Evolutionary conservation across 1,284 basidiomycete genomes (phyloP).

Genomic region (Cryptococcus amylolentus): DNA sequence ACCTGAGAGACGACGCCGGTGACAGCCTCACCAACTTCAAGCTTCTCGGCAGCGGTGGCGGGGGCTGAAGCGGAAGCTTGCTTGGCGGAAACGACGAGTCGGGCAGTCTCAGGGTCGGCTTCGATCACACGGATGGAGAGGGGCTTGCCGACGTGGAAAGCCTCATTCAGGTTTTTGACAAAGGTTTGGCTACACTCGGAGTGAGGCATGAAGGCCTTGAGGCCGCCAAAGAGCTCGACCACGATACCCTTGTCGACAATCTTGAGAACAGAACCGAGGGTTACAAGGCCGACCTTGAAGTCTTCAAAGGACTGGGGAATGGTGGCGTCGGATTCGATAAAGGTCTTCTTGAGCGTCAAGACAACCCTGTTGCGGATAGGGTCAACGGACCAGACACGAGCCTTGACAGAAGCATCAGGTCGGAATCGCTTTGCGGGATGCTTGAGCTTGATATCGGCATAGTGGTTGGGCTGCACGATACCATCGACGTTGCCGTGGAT

Average conservation of each 20-base stretch:
- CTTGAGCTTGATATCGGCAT: conserved; percentile 87
- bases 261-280: conserved; percentile 80
- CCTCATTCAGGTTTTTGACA: conserved; percentile 62
- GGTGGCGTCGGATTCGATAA: conserved; percentile 75
- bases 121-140: conserved; percentile 80
- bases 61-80: conserved; percentile 62
- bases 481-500: conserved; percentile 84
- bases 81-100: conserved; percentile 80
- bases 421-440: conserved; percentile 92
- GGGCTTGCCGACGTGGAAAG: conserved; percentile 75
- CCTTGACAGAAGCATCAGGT: conserved; percentile 76
- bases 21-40: conserved; percentile 73
- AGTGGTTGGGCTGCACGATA: conserved; percentile 91
- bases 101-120: conserved; percentile 61
- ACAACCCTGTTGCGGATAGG: conserved; percentile 74
- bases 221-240: conserved; percentile 85
- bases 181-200: conserved; percentile 73
- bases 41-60: conserved; percentile 59
- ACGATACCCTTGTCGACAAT: conserved; percentile 72
- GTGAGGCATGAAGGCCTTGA: conserved; percentile 77
- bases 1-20: conserved; percentile 69
- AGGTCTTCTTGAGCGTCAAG: conserved; percentile 87
- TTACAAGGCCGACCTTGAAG: conserved; percentile 64
- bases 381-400: conserved; percentile 77
- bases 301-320: conserved; percentile 66